Evolutionary conservation across 768 basidiomycete species (phyloP).

Genomic region (Hortiboletus campestris): DNA sequence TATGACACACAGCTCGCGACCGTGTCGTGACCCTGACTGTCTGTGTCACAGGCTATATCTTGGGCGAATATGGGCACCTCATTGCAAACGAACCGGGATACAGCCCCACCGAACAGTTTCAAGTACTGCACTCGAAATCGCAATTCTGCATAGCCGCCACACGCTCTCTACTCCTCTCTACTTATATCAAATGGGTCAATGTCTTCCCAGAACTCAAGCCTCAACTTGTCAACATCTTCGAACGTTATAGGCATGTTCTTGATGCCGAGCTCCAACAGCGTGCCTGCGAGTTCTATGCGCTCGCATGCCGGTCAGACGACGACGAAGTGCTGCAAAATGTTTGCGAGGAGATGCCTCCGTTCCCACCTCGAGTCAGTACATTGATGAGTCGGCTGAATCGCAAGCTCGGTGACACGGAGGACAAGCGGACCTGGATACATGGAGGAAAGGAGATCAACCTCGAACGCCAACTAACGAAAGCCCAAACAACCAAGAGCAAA

Average conservation of each 20-base stretch:
- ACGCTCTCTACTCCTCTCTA: conserved; percentile 88
- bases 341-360: conserved; percentile 99
- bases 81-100: conserved; percentile 94
- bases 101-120: conserved; percentile 93
- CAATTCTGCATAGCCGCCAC: conserved; percentile 93
- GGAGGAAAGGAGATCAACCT: conserved; percentile 92
- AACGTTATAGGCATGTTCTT: conserved; percentile 95
- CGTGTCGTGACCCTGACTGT: conserved; percentile 10
- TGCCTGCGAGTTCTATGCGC: conserved; percentile 94
- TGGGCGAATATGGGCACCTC: conserved; percentile 97
- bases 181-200: conserved; percentile 99
- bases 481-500: conserved; percentile 41
- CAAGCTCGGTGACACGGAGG: conserved; percentile 90
- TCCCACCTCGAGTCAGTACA: conserved; percentile 92
- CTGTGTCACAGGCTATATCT: conserved; percentile 74
- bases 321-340: conserved; percentile 92
- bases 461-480: conserved; percentile 64
- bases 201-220: conserved; percentile 98
- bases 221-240: conserved; percentile 91
- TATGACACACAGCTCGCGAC: conserved; percentile 33
- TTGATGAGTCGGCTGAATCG: conserved; percentile 83
- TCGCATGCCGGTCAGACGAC: conserved; percentile 81
- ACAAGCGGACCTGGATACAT: conserved; percentile 93
- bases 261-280: conserved; percentile 98
- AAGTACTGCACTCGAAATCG: conserved; percentile 88